Conservation (phyloP, 2,329 filamentous ascomycete genomes). For the Fusarium sp. region DNA sequence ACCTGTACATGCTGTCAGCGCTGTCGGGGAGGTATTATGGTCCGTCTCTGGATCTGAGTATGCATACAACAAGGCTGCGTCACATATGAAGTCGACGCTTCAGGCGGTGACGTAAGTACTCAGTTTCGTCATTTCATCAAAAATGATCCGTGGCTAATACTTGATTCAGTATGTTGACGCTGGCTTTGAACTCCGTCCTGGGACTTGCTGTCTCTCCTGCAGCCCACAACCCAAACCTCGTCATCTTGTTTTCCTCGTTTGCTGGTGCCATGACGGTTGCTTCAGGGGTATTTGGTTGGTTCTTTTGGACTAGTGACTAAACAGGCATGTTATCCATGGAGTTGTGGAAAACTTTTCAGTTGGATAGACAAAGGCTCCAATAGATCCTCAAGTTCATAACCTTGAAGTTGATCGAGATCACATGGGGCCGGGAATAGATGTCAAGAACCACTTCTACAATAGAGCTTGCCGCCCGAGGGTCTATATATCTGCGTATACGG, state of each 20-base stretch:
- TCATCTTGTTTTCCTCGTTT: neutral
- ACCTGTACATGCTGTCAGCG: neutral
- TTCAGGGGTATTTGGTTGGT: neutral
- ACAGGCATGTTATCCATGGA: too few relatives aligned
- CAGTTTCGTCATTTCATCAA: neutral
- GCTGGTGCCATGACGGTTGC: neutral
- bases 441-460: neutral
- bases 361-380: neutral
- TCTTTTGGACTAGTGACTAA: neutral
- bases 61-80: constrained; percentile 4
- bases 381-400: neutral
- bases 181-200: neutral
- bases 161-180: neutral
- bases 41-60: neutral
- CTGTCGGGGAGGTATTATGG: neutral
- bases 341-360: too few relatives aligned
- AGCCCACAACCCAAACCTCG: neutral
- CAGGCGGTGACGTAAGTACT: neutral
- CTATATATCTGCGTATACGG: neutral
- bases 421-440: neutral
- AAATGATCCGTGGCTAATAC: neutral
- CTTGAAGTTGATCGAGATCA: neutral
- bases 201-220: constrained; percentile 1
- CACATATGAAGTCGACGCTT: constrained; percentile 1
- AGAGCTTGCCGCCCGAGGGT: fast-evolving